These are phyloP conservation scores for Lichtheimia ramosa DNA, from an alignment of 371 early-diverging fungal genomes.

Conservation along the genomic window DNA sequence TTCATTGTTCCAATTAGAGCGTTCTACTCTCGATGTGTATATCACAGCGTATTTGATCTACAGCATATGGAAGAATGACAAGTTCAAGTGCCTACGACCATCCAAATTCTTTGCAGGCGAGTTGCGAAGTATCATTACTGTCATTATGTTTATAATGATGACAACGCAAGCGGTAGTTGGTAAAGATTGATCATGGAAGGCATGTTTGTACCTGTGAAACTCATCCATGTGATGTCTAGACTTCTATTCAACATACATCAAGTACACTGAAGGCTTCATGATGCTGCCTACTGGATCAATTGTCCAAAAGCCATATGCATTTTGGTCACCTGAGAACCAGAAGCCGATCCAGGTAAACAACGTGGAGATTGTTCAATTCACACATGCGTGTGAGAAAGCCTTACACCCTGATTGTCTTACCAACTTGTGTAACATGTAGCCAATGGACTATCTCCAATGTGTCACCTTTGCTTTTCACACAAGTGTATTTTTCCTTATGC, in stretches of 20 bases:
- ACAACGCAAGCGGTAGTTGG: slow-evolving; percentile 44
- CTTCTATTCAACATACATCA: slow-evolving; percentile 37
- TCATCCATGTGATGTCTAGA: slow-evolving; percentile 22
- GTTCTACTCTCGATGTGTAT: slow-evolving; percentile 34
- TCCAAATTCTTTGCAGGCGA: slow-evolving; percentile 42
- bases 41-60: slow-evolving; percentile 28
- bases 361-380: too few relatives aligned
- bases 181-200: slow-evolving; percentile 7
- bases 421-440: slow-evolving; percentile 12
- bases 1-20: slow-evolving; percentile 19
- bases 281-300: slow-evolving; percentile 18
- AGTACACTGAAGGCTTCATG: slow-evolving; percentile 44
- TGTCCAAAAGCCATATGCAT: slow-evolving; percentile 33
- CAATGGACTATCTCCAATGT: slow-evolving; percentile 29
- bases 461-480: slow-evolving; percentile 29
- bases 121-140: slow-evolving; percentile 44
- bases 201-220: neutral
- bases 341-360: slow-evolving; percentile 8
- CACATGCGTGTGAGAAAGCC: neutral
- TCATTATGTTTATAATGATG: slow-evolving; percentile 40
- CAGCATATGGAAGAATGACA: slow-evolving; percentile 35
- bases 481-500: slow-evolving; percentile 28
- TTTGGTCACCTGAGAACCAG: slow-evolving; percentile 38
- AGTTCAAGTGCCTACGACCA: slow-evolving; percentile 35
- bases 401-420: neutral